Evolutionary conservation across 305 asterid species (phyloP).

Genomic region (Fraxinus baroniana): DNA sequence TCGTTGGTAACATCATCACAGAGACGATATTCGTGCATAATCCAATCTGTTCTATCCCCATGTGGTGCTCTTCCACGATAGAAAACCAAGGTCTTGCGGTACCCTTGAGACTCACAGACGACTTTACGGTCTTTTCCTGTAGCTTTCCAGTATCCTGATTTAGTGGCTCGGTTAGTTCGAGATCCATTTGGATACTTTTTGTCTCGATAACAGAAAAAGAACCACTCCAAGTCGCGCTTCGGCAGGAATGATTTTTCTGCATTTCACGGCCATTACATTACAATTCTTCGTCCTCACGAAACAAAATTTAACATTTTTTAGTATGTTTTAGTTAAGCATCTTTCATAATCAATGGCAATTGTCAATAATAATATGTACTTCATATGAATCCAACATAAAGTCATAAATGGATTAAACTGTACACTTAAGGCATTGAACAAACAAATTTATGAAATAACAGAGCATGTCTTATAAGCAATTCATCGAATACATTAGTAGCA

Average conservation of each 20-base stretch:
- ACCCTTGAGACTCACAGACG: constrained; percentile 40
- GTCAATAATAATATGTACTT: background rate
- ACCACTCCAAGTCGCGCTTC: constrained; percentile 55
- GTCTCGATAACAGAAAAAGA: constrained; percentile 50
- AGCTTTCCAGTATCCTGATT: constrained; percentile 59
- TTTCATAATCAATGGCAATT: background rate
- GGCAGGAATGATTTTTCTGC: constrained; percentile 59
- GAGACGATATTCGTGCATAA: constrained; percentile 58
- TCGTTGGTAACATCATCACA: constrained; percentile 41
- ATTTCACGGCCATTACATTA: constrained; percentile 10
- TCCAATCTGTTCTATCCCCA: constrained; percentile 52
- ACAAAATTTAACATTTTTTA: background rate
- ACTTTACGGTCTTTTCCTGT: constrained; percentile 52
- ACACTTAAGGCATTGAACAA: background rate
- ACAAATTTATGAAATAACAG: background rate
- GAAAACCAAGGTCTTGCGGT: constrained; percentile 49
- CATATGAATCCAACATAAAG: background rate
- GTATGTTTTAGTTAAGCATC: background rate
- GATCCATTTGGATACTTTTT: constrained; percentile 56
- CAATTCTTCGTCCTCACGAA: background rate
- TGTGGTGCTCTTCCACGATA: constrained; percentile 53
- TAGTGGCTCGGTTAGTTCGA: constrained; percentile 51
- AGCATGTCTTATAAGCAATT: background rate
- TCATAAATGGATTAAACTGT: background rate
- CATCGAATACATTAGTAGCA: background rate